Conservation (phyloP, 805 yeast genomes). For the Wickerhamiella azyma region DNA sequence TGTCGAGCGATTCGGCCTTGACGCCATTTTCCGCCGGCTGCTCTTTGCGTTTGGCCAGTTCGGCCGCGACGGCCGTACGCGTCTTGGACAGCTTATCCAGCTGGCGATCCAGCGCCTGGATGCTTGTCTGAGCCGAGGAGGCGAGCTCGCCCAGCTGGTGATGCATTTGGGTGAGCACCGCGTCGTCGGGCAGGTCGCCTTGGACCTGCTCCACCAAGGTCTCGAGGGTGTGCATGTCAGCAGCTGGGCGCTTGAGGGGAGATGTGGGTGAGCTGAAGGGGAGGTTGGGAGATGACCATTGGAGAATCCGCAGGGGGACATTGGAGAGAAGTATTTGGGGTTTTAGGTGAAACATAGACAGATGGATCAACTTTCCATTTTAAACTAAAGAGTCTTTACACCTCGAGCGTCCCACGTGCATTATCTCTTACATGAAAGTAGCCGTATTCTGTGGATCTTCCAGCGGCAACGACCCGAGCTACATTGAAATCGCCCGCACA, state of each 20-base stretch:
- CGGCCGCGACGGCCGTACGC: constrained; percentile 15
- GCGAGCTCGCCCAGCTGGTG: constrained; percentile 16
- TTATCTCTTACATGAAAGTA: constrained; percentile 22
- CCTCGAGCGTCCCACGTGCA: neutral
- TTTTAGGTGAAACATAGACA: no score
- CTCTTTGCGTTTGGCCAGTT: constrained; percentile 7
- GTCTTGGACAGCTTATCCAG: constrained; percentile 16
- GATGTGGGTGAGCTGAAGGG: neutral
- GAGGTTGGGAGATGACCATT: no score
- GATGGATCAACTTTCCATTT: no score
- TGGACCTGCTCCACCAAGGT: neutral
- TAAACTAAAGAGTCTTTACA: no score
- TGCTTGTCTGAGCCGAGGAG: constrained; percentile 16
- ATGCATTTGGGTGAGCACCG: constrained; percentile 14
- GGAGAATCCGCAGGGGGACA: no score
- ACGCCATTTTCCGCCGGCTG: constrained; percentile 1
- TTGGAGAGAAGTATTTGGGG: no score
- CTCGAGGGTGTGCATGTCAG: neutral
- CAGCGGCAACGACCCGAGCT: constrained; percentile 43
- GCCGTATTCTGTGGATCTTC: constrained; percentile 86
- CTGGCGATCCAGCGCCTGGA: constrained; percentile 16
- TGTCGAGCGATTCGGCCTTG: constrained; percentile 2
- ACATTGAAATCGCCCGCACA: constrained; percentile 39
- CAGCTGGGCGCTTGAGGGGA: neutral
- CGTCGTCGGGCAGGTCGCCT: constrained; percentile 16